phyloP scores from a whole-genome alignment of 2,329 filamentous ascomycete genomes.

The Saccharata proteae region DNA sequence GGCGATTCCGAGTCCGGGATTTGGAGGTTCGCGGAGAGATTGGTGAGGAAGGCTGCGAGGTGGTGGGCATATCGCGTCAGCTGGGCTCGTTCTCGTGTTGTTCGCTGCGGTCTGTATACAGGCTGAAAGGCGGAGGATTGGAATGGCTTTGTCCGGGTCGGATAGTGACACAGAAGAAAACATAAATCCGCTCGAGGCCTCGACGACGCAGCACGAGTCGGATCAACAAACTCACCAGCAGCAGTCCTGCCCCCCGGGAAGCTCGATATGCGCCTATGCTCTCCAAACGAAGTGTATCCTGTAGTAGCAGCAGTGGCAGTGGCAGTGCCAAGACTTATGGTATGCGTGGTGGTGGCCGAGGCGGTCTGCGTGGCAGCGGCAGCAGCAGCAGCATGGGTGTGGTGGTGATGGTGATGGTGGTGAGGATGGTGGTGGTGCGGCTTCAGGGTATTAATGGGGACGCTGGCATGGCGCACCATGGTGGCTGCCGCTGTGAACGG shows the following conservation, averaged over 20 bases:
- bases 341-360: conserved; percentile 3
- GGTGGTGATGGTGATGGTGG: background rate
- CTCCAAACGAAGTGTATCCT: conserved; percentile 9
- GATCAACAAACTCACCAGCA: conserved; percentile 27
- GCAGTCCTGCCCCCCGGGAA: conserved; percentile 26
- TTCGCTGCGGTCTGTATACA: background rate
- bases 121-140: background rate
- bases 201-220: no score
- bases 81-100: background rate
- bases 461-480: conserved; percentile 9
- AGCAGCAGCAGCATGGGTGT: background rate
- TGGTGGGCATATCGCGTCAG: background rate
- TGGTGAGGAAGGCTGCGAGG: conserved; percentile 64
- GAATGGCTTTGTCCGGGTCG: no score
- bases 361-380: conserved; percentile 1
- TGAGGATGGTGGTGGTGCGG: background rate
- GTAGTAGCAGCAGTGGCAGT: no score
- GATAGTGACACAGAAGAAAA: no score
- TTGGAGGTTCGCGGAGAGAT: conserved; percentile 67
- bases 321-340: no score
- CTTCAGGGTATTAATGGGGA: conserved; percentile 9
- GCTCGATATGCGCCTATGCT: conserved; percentile 5
- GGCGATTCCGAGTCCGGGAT: conserved; percentile 44
- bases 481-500: no score
- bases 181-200: no score